Base-by-base conservation (phyloP, 1,284 basidiomycete species). In the Moesziomyces globuligerus region DNA sequence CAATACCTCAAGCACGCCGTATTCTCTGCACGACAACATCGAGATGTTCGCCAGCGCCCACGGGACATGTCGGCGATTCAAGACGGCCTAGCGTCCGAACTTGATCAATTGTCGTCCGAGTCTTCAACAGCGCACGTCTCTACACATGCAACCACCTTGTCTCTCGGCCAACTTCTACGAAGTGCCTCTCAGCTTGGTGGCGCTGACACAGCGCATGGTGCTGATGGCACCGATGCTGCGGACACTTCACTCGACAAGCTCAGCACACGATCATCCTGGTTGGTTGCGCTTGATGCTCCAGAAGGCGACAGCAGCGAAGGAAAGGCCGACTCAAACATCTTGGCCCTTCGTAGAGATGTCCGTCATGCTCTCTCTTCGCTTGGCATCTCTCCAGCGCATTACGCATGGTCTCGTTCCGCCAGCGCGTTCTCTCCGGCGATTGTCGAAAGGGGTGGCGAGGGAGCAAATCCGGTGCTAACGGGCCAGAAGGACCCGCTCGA, bases 291-390 rank as follows among this genome's bases (percentile, higher is more conserved):
- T 17, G 32, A 34, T 34, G 15, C 32, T 15, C 28, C 48, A 25
- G 24, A 36, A 3, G 13, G 49, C 6, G 25, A 25, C 1, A 10
- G 21, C 4, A 34, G 44, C 21, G 25, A 41, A 5, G 5, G 26
- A 21, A 13, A 13, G 17, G 34, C 29, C 11, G 15, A 46, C n/a
- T 17, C 7, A 32, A 29, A 11, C 13, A 29, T 66, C 3, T 29
- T 59, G 36, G 51, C 50, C 3, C n/a, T 55, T n/a, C 28, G 62
- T 25, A 49, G 45, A 15, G 62, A 59, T 21, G 28, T 25, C 7
- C 62, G 62, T 17, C 56, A 54, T 7, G 17, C 48, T 0, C 48
- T 59, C 1, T 49, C 52, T 1, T 59, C 52, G 17, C 45, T 66
- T 9, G 40, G 46, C n/a, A 11, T 29, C 4, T 59, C 56, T 24